These are phyloP conservation scores for Echeveria elegans DNA, from an alignment of 164 flowering plant species.

Conservation along the genomic window DNA sequence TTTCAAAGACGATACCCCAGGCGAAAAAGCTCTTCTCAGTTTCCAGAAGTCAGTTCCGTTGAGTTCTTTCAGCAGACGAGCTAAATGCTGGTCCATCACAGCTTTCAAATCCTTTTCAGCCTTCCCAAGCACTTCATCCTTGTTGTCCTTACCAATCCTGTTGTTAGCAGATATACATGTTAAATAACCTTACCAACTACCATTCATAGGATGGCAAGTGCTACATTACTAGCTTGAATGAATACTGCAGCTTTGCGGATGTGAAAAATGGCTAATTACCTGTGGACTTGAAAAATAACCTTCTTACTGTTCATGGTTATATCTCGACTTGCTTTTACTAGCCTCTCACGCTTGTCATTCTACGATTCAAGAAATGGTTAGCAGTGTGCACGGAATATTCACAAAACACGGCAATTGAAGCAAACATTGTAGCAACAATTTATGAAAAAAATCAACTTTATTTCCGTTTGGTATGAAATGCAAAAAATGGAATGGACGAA, in stretches of 20 bases:
- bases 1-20: constrained; percentile 50
- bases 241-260: too few relatives aligned
- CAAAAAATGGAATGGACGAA: too few relatives aligned
- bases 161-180: constrained; percentile 2
- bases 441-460: too few relatives aligned
- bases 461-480: too few relatives aligned
- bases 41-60: constrained; percentile 95
- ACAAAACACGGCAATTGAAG: not conserved
- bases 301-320: constrained; percentile 90
- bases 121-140: constrained; percentile 72
- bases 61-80: constrained; percentile 65
- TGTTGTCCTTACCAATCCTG: constrained; percentile 74
- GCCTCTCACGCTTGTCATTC: constrained; percentile 92
- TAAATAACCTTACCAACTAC: too few relatives aligned
- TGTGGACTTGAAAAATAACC: constrained; percentile 93
- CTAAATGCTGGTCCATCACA: constrained; percentile 50
- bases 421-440: too few relatives aligned
- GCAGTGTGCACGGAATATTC: not conserved
- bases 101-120: constrained; percentile 75
- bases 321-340: constrained; percentile 93
- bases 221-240: too few relatives aligned
- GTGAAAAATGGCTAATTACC: constrained; percentile 29
- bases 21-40: constrained; percentile 92
- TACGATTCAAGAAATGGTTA: constrained; percentile 15
- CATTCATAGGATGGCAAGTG: too few relatives aligned